Conservation (phyloP, 768 basidiomycete species). For the Nevesoporus exiguus region DNA sequence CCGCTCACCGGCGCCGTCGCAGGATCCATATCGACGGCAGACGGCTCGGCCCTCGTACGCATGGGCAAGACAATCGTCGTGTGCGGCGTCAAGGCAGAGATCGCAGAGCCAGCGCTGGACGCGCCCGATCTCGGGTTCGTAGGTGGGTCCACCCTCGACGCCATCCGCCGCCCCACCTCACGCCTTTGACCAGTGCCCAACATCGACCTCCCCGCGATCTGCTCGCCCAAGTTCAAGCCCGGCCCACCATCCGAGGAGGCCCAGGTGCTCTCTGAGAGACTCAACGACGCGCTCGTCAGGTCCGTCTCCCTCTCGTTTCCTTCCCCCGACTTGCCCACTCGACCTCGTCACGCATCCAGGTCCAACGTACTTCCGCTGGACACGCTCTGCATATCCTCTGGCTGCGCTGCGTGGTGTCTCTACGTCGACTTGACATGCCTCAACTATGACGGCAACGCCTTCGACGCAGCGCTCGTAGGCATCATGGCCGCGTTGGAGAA, state of each 20-base stretch:
- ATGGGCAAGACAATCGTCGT: slow-evolving; percentile 93
- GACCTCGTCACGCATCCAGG: slow-evolving; percentile 34
- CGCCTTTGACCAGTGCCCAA: slow-evolving; percentile 96
- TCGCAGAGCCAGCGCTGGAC: slow-evolving; percentile 85
- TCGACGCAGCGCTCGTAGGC: slow-evolving; percentile 85
- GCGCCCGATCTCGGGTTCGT: slow-evolving; percentile 73
- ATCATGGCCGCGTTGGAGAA: slow-evolving; percentile 85
- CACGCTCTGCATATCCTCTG: slow-evolving; percentile 75
- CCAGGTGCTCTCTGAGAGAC: slow-evolving; percentile 79
- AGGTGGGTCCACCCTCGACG: slow-evolving; percentile 46
- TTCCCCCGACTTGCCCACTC: no score
- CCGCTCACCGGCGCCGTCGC: neutral
- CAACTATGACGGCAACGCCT: slow-evolving; percentile 95
- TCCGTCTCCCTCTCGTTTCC: slow-evolving; percentile 38
- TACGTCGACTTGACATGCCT: slow-evolving; percentile 95
- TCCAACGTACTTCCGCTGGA: slow-evolving; percentile 61
- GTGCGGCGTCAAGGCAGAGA: slow-evolving; percentile 94
- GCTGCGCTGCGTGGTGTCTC: slow-evolving; percentile 87
- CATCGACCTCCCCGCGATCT: slow-evolving; percentile 89
- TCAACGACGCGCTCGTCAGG: slow-evolving; percentile 77
- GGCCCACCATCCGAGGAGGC: slow-evolving; percentile 95
- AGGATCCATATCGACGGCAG: slow-evolving; percentile 94
- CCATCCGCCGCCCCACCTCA: no score
- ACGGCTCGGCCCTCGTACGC: slow-evolving; percentile 88
- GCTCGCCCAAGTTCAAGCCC: slow-evolving; percentile 90